Evolutionary conservation across 768 basidiomycete genomes (phyloP), one percentile per base, ranked within the genome.

Genomic region (Suillus decipiens): DNA sequence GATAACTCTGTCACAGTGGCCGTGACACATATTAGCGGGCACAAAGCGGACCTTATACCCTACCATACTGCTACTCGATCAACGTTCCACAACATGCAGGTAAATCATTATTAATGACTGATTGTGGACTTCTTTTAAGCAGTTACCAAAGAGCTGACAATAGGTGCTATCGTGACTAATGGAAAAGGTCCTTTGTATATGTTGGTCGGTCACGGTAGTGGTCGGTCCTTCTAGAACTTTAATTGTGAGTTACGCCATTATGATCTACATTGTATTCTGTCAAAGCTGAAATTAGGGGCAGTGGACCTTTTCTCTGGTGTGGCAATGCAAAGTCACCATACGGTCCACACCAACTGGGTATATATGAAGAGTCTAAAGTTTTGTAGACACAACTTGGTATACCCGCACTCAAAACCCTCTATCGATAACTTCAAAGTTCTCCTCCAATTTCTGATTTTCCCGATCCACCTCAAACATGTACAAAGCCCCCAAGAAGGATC

Each of bases 221-320:
- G 11, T 33, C 51, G 33, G 31, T 33, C 19, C 33, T n/a, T 10
- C 14, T 37, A 37, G 15, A 47, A 59, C 59, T 51, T 31, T 5
- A 33, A 53, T 33, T 33, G 31, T 55, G 19, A 36, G 48, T 11
- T 15, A 33, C 36, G 15, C 24, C 48, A 28, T 50, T 24, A 14
- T 28, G 11, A 5, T 24, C 9, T 54, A 11, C 31, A 61, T 61
- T 61, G 55, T 59, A 31, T 61, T 61, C 36, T 19, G 53, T 28
- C 56, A 61, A 59, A 59, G 36, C 10, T n/a, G 19, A 34, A 34
- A 53, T 31, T 19, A 17, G 28, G 28, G 28, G n/a, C 14, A 14
- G 22, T 31, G 36, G 60, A 19, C 24, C 60, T 4, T 41, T 57
- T 15, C 17, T 39, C 31, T 59, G 39, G 11, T 31, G 12, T 42